phyloP scores from a whole-genome alignment of 306 rosid species.

The Ormosia emarginata region DNA sequence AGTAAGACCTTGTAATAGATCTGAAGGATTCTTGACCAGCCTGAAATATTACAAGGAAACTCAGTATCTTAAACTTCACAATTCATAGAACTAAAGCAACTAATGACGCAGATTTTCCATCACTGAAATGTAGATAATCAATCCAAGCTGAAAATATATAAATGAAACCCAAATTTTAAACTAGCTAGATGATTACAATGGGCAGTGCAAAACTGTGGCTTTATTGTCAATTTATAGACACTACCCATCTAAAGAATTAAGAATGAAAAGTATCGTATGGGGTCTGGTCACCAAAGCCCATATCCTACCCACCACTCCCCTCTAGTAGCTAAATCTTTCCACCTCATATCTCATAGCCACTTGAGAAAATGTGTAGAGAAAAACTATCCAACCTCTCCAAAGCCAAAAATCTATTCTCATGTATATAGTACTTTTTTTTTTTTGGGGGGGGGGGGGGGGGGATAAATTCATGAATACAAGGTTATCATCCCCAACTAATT shows the following conservation, averaged over 20 bases:
- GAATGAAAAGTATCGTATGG: neutral
- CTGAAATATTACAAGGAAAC: conserved; percentile 39
- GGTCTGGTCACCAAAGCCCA: conserved; percentile 3
- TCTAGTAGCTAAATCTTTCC: neutral
- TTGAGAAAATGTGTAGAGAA: neutral
- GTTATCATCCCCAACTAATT: neutral
- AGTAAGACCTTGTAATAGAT: conserved; percentile 93
- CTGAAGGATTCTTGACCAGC: conserved; percentile 99
- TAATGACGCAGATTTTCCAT: neutral
- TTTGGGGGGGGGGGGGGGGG: too few relatives aligned
- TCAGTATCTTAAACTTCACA: conserved; percentile 7
- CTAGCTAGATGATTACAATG: neutral
- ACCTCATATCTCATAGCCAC: neutral
- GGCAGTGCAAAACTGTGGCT: neutral
- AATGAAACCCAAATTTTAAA: neutral
- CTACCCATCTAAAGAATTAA: neutral
- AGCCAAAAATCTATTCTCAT: neutral
- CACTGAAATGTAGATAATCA: neutral
- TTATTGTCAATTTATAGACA: neutral
- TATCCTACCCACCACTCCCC: neutral
- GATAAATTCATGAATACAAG: neutral
- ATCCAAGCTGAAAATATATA: neutral
- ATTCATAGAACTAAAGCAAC: conserved; percentile 9
- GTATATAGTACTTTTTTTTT: neutral
- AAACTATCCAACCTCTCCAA: neutral